These are phyloP conservation scores for Blastocystis sp. DNA, from an alignment of 352 stramenopile species.

Conservation along the genomic window DNA sequence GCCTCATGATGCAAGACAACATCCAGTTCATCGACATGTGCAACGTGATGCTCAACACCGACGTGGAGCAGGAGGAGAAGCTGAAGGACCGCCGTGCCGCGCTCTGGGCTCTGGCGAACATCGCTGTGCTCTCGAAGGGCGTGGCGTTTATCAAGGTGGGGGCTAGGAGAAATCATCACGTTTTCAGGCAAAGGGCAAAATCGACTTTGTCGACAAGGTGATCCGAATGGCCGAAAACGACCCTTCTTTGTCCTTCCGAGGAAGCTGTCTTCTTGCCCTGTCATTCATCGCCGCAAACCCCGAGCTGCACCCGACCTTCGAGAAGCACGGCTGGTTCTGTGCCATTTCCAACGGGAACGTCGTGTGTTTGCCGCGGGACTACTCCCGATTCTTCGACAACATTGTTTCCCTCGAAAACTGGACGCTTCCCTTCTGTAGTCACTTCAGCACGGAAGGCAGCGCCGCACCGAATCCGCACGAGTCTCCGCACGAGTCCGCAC, in stretches of 20 bases:
- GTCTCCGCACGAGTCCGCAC: background rate
- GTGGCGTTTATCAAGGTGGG: background rate
- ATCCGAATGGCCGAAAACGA: conserved; percentile 38
- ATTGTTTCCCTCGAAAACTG: conserved; percentile 45
- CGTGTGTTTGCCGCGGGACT: conserved; percentile 29
- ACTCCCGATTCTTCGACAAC: conserved; percentile 21
- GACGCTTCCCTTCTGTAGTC: conserved; percentile 39
- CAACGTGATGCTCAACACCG: conserved; percentile 3
- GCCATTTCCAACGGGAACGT: conserved; percentile 1
- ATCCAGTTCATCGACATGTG: conserved; percentile 27
- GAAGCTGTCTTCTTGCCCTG: conserved; percentile 33
- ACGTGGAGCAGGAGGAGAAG: background rate
- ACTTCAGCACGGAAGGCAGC: background rate
- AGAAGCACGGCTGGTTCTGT: conserved; percentile 28
- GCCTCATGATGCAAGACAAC: background rate
- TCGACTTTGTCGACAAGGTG: conserved; percentile 7
- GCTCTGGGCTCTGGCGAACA: conserved; percentile 37
- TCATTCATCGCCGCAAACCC: conserved; percentile 40
- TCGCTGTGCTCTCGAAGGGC: conserved; percentile 21
- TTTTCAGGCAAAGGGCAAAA: background rate
- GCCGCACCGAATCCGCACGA: too few relatives aligned
- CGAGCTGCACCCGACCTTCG: background rate
- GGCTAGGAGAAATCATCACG: background rate
- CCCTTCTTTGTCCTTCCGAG: conserved; percentile 9
- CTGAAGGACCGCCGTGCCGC: conserved; percentile 24